phyloP scores from a whole-genome alignment of 1,139 yeast genomes.

The Sugiyamaella grinbergsii region DNA sequence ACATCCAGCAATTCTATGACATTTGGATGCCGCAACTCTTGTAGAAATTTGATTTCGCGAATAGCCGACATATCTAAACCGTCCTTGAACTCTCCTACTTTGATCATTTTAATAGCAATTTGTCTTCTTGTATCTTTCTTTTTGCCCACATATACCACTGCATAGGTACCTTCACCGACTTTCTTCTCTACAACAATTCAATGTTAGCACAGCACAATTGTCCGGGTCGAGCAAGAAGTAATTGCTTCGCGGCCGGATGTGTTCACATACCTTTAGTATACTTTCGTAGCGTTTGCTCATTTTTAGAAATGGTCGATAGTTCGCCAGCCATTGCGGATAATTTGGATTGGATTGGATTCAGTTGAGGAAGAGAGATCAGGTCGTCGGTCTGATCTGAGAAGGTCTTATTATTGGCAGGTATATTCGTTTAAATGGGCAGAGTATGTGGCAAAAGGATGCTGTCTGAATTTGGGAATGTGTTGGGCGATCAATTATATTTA shows the following conservation, averaged over 20 bases:
- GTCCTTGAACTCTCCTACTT: constrained; percentile 90
- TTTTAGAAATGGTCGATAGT: constrained; percentile 9
- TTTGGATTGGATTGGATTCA: not conserved
- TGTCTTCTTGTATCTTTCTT: constrained; percentile 54
- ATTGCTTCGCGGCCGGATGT: not conserved
- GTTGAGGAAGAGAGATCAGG: not conserved
- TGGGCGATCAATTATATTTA: no score
- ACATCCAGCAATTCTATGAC: constrained; percentile 89
- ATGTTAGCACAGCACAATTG: constrained; percentile 5
- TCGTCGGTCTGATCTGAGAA: not conserved
- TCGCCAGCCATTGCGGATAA: constrained; percentile 1
- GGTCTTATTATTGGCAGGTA: no score
- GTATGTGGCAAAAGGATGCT: no score
- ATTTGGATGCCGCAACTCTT: constrained; percentile 79
- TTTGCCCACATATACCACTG: constrained; percentile 84
- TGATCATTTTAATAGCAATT: constrained; percentile 94
- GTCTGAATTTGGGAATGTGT: no score
- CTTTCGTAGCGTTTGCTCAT: constrained; percentile 32
- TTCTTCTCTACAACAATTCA: constrained; percentile 56
- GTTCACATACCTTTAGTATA: constrained; percentile 38
- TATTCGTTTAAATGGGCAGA: no score
- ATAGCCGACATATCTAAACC: constrained; percentile 98
- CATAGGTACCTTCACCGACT: constrained; percentile 99
- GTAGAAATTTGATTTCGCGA: constrained; percentile 89
- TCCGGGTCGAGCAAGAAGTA: not conserved